Base-by-base conservation (phyloP, 495 filamentous ascomycete genomes). In the Trichoderma asperelloides region DNA sequence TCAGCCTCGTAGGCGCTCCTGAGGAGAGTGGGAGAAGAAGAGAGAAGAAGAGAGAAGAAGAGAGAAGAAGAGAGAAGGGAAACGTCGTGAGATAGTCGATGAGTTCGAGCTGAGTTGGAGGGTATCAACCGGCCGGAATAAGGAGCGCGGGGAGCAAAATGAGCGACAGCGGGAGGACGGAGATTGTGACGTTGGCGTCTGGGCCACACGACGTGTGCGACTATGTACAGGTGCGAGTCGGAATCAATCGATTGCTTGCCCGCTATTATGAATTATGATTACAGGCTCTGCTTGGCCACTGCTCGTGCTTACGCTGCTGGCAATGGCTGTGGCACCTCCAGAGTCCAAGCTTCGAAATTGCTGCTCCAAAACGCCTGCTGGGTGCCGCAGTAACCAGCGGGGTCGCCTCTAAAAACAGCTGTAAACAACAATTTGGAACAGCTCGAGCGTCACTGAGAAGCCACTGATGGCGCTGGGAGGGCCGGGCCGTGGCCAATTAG, bases 331-430 rank as follows among this genome's bases (percentile, higher is more conserved):
- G 33, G 33, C 33, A 37, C 33, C 33, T 37, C 33, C 33, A 7
- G 6, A 4, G 18, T 45, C 41, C 41, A 45, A 45, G 41, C 41
- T 45, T 45, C 18, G 41, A 45, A 45, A 23, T 55, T 21, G 49
- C 49, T 27, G 49, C 49, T 47, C 18, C 49, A 55, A 21, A 23
- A 6, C 43, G 43, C 43, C n/a, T 47, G 55, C 55, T 60, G 55
- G 55, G 55, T 60, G 55, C 55, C 55, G 55, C 55, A 30, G 55
- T 60, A 60, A 60, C 55, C 55, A 60, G 55, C 55, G 55, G 55
- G 55, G 55, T 30, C 55, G 27, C 55, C 25, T 55, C 49, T 23
- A 55, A 25, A 5, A 25, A n/a, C n/a, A n/a, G 49, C 71, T 51
- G 47, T 51, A 51, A n/a, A 51, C 7, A 5, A 47, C 43, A 51